Conservation (phyloP, 108 stramenopile species). For the Pseudonitzschia multistriata region DNA sequence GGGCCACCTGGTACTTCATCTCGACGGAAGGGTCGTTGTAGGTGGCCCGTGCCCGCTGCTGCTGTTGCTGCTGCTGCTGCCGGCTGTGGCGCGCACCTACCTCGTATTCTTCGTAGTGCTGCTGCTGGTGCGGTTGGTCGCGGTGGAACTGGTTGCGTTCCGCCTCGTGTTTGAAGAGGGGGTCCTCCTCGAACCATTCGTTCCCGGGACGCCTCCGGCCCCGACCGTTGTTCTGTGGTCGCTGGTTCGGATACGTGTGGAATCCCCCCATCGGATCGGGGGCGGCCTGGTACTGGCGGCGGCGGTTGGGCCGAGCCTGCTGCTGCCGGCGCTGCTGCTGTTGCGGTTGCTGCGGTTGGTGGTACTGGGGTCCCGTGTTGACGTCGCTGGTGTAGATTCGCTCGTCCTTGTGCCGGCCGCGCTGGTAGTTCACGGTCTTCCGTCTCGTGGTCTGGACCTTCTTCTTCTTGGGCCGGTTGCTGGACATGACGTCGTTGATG, state of each 20-base stretch:
- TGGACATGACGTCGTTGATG: slow-evolving; percentile 12
- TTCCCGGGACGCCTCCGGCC: background rate
- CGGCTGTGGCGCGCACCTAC: background rate
- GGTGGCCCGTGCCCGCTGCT: background rate
- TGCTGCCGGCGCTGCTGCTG: background rate
- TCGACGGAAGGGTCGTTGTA: slow-evolving; percentile 1
- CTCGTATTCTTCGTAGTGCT: slow-evolving; percentile 32
- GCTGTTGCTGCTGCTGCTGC: background rate
- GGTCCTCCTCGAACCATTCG: slow-evolving; percentile 6
- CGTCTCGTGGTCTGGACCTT: background rate
- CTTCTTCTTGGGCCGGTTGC: slow-evolving; percentile 2
- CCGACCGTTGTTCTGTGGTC: background rate
- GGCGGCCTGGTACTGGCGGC: background rate
- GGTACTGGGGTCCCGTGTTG: background rate
- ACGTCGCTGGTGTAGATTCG: background rate
- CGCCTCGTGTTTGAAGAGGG: slow-evolving; percentile 5
- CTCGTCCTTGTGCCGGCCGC: background rate
- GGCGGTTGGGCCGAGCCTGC: background rate
- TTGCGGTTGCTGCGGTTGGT: background rate
- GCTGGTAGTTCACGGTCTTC: background rate
- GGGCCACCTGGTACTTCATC: slow-evolving; percentile 42
- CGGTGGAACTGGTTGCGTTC: background rate
- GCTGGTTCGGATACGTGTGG: background rate
- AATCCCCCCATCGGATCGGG: slow-evolving; percentile 13
- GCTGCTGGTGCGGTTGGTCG: background rate